phyloP scores from a whole-genome alignment of 176 grass and related monocot species.

The Bolboschoenus planiculmis region DNA sequence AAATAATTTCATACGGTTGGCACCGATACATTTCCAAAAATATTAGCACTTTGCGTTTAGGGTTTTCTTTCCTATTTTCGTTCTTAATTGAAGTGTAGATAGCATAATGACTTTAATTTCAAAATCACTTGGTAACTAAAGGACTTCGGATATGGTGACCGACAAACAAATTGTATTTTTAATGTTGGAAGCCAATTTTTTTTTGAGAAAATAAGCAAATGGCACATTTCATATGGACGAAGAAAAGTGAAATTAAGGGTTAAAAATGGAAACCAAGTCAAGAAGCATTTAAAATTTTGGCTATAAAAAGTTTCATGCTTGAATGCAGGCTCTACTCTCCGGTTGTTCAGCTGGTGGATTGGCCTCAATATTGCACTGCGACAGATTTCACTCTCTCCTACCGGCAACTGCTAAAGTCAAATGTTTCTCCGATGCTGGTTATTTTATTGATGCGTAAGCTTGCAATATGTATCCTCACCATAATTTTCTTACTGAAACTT shows the following conservation, averaged over 20 bases:
- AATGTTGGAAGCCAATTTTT: background rate
- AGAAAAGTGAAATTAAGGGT: background rate
- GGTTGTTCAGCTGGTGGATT: conserved; percentile 89
- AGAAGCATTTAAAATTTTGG: conserved; percentile 15
- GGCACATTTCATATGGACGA: background rate
- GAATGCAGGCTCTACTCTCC: conserved; percentile 69
- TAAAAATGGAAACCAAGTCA: background rate
- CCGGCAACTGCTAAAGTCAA: conserved; percentile 49
- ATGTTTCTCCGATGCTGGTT: conserved; percentile 94
- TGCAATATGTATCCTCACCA: conserved; percentile 6
- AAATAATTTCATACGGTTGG: background rate
- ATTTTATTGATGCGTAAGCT: conserved; percentile 76
- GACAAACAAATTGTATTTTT: background rate
- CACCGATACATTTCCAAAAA: background rate
- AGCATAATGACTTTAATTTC: background rate
- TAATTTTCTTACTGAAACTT: background rate
- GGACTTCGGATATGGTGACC: background rate
- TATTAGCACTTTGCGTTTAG: background rate
- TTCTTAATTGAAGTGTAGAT: background rate
- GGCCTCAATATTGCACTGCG: conserved; percentile 89
- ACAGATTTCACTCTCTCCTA: conserved; percentile 67
- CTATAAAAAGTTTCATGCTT: conserved; percentile 14
- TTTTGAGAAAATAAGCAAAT: conserved; percentile 1
- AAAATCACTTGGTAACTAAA: background rate
- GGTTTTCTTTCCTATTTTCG: background rate